A percentile compares a stretch with the other conserved stretches of the same genome.
Conservation (phyloP, 2,329 filamentous ascomycete species). For the Colletotrichum limetticola region DNA sequence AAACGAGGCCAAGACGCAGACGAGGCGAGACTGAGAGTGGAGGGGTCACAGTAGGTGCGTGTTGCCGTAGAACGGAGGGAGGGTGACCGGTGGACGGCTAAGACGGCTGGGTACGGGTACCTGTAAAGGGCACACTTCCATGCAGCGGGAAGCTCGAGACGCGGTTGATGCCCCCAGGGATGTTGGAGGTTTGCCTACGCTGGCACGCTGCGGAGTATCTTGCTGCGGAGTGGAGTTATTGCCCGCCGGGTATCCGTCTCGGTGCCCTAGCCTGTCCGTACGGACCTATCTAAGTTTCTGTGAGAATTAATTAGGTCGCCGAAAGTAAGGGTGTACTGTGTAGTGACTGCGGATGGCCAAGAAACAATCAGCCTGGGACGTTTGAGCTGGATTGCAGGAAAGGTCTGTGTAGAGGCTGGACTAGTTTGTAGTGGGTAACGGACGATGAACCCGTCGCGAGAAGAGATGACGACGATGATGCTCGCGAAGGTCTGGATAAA, state of each 20-base stretch:
- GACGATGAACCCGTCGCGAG: neutral
- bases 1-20: constrained; percentile 6
- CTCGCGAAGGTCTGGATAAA: neutral
- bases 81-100: constrained; percentile 6
- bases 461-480: neutral
- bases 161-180: neutral
- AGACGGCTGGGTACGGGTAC: constrained; percentile 29
- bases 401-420: neutral
- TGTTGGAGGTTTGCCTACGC: neutral
- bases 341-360: neutral
- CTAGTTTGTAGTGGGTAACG: neutral
- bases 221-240: neutral
- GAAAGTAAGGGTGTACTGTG: neutral
- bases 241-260: neutral
- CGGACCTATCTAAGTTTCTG: neutral
- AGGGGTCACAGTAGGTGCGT: neutral
- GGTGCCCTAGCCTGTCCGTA: neutral
- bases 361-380: neutral
- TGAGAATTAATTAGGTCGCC: neutral
- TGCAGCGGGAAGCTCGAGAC: neutral
- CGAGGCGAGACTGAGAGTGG: neutral
- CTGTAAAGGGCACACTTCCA: neutral
- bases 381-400: neutral
- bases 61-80: neutral
- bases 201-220: neutral